These are phyloP conservation scores for Aphanomyces astaci DNA, from an alignment of 352 stramenopile species.

Conservation along the genomic window DNA sequence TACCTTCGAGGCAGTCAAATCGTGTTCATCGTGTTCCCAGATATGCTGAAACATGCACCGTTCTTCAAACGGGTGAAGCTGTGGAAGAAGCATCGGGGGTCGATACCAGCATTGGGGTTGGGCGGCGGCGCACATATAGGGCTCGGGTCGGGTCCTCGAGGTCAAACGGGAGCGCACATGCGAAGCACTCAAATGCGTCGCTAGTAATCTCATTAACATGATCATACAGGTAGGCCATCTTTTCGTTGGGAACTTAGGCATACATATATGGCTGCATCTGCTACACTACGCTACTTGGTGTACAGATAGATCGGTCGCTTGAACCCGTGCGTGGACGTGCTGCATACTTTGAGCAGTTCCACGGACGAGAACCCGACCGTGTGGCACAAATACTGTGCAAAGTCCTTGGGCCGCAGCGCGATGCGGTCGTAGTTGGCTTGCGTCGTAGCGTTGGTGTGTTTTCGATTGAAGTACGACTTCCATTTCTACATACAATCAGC, in stretches of 20 bases:
- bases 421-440: constrained; percentile 63
- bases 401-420: constrained; percentile 64
- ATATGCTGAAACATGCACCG: constrained; percentile 83
- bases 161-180: constrained; percentile 72
- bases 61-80: constrained; percentile 85
- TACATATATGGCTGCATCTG: background rate
- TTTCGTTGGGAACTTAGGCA: no score
- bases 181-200: constrained; percentile 45
- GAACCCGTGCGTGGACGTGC: constrained; percentile 69
- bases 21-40: constrained; percentile 80
- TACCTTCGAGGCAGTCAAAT: constrained; percentile 82
- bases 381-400: constrained; percentile 46
- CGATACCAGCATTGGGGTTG: constrained; percentile 62
- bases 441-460: constrained; percentile 73
- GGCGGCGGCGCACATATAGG: constrained; percentile 37
- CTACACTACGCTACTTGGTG: constrained; percentile 23
- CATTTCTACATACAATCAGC: constrained; percentile 27
- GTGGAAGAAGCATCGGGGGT: constrained; percentile 82
- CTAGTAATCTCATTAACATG: background rate
- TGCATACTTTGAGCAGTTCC: constrained; percentile 64
- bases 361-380: constrained; percentile 57
- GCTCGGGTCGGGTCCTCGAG: constrained; percentile 42
- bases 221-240: background rate
- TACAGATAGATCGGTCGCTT: constrained; percentile 64
- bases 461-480: constrained; percentile 84